phyloP scores from a whole-genome alignment of 1,284 basidiomycete species.

The Phellopilus nigrolimitatus region DNA sequence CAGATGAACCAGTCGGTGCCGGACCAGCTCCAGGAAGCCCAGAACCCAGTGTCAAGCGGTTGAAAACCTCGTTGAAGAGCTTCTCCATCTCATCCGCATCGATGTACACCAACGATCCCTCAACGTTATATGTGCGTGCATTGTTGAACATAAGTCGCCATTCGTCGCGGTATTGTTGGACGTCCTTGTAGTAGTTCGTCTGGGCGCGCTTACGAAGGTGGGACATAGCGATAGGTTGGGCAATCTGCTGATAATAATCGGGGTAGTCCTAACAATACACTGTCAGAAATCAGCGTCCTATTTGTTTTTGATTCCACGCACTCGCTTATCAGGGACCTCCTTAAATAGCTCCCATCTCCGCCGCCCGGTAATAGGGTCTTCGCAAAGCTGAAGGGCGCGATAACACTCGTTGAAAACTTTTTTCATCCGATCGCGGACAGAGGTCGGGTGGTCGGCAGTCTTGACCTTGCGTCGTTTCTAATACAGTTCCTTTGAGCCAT shows the following conservation, averaged over 20 bases:
- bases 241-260: slow-evolving; percentile 82
- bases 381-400: slow-evolving; percentile 71
- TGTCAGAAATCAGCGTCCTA: slow-evolving; percentile 12
- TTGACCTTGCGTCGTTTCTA: slow-evolving; percentile 79
- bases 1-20: slow-evolving; percentile 45
- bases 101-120: slow-evolving; percentile 88
- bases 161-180: slow-evolving; percentile 73
- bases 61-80: slow-evolving; percentile 67
- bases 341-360: slow-evolving; percentile 83
- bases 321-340: slow-evolving; percentile 71
- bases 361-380: slow-evolving; percentile 62
- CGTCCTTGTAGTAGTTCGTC: slow-evolving; percentile 70
- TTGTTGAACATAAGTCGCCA: slow-evolving; percentile 91
- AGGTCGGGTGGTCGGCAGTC: slow-evolving; percentile 46
- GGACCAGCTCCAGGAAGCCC: slow-evolving; percentile 68
- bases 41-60: slow-evolving; percentile 53
- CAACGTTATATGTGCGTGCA: slow-evolving; percentile 85
- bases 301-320: slow-evolving; percentile 30
- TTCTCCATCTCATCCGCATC: slow-evolving; percentile 92
- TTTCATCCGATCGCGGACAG: slow-evolving; percentile 74
- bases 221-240: slow-evolving; percentile 81
- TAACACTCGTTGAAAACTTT: slow-evolving; percentile 79
- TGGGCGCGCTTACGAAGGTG: slow-evolving; percentile 82
- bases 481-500: neutral
- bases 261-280: slow-evolving; percentile 70